Base-by-base conservation (phyloP, 78 protist species). In the Speleostelium caveatum region DNA sequence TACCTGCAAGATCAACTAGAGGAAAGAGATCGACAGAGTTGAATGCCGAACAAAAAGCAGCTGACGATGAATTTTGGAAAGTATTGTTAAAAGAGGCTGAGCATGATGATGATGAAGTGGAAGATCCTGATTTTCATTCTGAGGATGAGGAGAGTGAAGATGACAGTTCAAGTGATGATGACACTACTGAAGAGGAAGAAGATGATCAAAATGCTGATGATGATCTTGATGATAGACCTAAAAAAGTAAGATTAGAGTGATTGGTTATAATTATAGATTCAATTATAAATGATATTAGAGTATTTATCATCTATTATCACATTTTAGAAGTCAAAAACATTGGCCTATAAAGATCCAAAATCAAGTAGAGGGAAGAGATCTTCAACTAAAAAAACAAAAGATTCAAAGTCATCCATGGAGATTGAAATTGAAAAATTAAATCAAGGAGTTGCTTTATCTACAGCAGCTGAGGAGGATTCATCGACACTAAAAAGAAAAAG, bases 1-100 rank as follows among this genome's bases (percentile, higher is more conserved):
- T 65, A n/a, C 89, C 89, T 38, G 21, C 89, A 26, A 80, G 89
- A 68, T 65, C 89, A 55, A 80, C 89, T 0, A 65, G 89, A 67
- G 89, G 89, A 66, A 49, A 80, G 32, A 80, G 89, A 80, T 35
- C 26, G 19, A 68, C 69, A 35, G 76, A 38, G 30, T 33, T 80
- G 33, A 39, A 75, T 30, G 77, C 6, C 8, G 77, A 72, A 30
- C 58, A 72, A 53, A 72, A 38, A 14, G 60, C 42, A 41, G 67
- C 63, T 32, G 75, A 78, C 24, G 75, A 62, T 51, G 77, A 62
- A 24, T 55, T 78, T 33, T 78, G 88, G 88, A 36, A 17, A 51
- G 38, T 6, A 33, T 36, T 78, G 53, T 38, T 78, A 28, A 45
- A 45, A 56, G 77, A 78, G 38, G 38, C 24, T n/a, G n/a, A n/a